A percentile compares a stretch with the other conserved stretches of the same genome.
Conservation (phyloP, 352 stramenopile genomes). For the Phytophthora chlamydospora region DNA sequence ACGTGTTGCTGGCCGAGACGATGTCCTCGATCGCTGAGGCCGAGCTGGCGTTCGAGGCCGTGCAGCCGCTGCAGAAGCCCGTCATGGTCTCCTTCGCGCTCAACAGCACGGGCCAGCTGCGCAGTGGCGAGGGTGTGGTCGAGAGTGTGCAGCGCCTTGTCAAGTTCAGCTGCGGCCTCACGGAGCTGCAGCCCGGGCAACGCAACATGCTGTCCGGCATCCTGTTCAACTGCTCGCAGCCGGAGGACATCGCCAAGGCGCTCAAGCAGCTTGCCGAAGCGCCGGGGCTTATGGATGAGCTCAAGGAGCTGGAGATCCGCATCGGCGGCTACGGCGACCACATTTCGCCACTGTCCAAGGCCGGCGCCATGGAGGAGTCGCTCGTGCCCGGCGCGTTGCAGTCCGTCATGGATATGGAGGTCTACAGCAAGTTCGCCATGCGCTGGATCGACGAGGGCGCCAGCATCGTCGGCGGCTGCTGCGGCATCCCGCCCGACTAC, state of each 20-base stretch:
- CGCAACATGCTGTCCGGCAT: conserved; percentile 63
- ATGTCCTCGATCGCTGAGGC: conserved; percentile 91
- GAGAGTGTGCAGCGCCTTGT: conserved; percentile 56
- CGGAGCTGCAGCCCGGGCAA: conserved; percentile 18
- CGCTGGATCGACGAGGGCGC: conserved; percentile 76
- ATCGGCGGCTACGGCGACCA: conserved; percentile 90
- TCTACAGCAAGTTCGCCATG: conserved; percentile 78
- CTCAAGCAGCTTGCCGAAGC: conserved; percentile 57
- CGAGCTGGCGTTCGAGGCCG: conserved; percentile 79
- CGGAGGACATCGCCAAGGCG: conserved; percentile 90
- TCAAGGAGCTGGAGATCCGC: conserved; percentile 44
- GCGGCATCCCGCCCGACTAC: conserved; percentile 85
- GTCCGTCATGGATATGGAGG: conserved; percentile 72
- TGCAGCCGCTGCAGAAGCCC: conserved; percentile 64
- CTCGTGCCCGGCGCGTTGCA: conserved; percentile 71
- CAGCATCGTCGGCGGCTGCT: conserved; percentile 90
- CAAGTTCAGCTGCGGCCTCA: conserved; percentile 39
- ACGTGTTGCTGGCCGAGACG: conserved; percentile 88
- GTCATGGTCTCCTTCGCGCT: conserved; percentile 91
- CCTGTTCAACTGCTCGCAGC: conserved; percentile 93
- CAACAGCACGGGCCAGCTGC: conserved; percentile 67
- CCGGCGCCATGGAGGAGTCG: conserved; percentile 71
- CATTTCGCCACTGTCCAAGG: conserved; percentile 74
- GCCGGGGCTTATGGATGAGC: conserved; percentile 27
- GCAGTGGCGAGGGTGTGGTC: conserved; percentile 77